Evolutionary conservation across 768 basidiomycete genomes (phyloP).

Genomic region (Psilocybe tampanensis): DNA sequence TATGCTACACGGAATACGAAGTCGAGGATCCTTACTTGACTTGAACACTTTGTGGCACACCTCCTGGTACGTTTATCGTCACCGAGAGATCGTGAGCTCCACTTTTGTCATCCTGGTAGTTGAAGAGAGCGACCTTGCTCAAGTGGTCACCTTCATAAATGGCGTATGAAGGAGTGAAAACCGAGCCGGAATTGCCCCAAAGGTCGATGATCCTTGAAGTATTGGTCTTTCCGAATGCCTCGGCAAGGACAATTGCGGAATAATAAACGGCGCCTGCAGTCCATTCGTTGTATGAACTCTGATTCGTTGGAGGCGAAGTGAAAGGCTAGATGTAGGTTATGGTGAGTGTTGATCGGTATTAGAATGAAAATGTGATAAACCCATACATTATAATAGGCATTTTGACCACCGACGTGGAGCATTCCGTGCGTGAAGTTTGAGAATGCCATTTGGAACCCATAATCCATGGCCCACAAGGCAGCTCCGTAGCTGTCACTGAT

Average conservation of each 20-base stretch:
- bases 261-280: slow-evolving; percentile 78
- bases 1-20: neutral
- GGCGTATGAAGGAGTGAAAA: slow-evolving; percentile 67
- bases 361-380: slow-evolving; percentile 20
- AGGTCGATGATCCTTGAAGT: slow-evolving; percentile 70
- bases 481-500: slow-evolving; percentile 64
- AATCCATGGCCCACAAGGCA: slow-evolving; percentile 68
- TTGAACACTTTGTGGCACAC: slow-evolving; percentile 48
- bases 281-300: slow-evolving; percentile 64
- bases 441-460: slow-evolving; percentile 63
- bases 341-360: neutral
- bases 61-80: slow-evolving; percentile 49
- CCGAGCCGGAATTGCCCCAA: slow-evolving; percentile 45
- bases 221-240: slow-evolving; percentile 67
- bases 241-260: slow-evolving; percentile 68
- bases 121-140: slow-evolving; percentile 68
- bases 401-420: slow-evolving; percentile 67
- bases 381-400: slow-evolving; percentile 68
- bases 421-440: slow-evolving; percentile 57
- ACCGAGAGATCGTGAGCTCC: slow-evolving; percentile 51
- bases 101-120: slow-evolving; percentile 64
- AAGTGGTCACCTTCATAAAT: slow-evolving; percentile 74
- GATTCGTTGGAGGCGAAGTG: slow-evolving; percentile 59
- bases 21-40: slow-evolving; percentile 45
- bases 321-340: slow-evolving; percentile 44